phyloP scores from a whole-genome alignment of 2,329 filamentous ascomycete genomes.

The Magnaporthiopsis poae region DNA sequence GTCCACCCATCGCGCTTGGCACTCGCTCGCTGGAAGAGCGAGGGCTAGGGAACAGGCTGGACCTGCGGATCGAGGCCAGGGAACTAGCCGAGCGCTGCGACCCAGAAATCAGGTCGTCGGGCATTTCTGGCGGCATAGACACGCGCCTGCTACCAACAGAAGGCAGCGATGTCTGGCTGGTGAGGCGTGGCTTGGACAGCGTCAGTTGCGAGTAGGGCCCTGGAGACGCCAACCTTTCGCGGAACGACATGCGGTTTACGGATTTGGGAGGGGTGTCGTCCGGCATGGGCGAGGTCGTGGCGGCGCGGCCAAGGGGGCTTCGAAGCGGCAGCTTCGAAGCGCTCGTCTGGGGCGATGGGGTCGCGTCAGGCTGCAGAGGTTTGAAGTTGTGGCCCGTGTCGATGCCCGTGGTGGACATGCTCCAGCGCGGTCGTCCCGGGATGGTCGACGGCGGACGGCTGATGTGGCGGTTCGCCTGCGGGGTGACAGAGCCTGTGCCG shows the following conservation, averaged over 20 bases:
- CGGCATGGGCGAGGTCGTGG: conserved; percentile 38
- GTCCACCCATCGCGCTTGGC: not conserved
- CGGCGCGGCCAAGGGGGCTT: conserved; percentile 35
- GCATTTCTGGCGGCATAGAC: conserved; percentile 39
- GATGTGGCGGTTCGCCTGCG: conserved; percentile 30
- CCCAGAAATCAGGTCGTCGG: conserved; percentile 15
- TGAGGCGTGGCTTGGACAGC: conserved; percentile 34
- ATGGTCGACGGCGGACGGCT: conserved; percentile 36
- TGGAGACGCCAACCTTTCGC: conserved; percentile 41
- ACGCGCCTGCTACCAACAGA: conserved; percentile 36
- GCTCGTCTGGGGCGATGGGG: conserved; percentile 41
- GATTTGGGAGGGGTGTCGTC: conserved; percentile 36
- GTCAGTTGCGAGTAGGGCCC: conserved; percentile 38
- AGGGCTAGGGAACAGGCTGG: conserved; percentile 44
- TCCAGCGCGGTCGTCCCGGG: conserved; percentile 62
- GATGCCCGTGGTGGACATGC: conserved; percentile 53
- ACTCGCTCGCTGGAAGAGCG: conserved; percentile 19
- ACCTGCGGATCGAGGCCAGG: conserved; percentile 38
- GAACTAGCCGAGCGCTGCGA: conserved; percentile 46
- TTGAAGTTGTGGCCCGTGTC: conserved; percentile 61
- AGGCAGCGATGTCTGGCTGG: conserved; percentile 34
- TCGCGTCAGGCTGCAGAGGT: conserved; percentile 50
- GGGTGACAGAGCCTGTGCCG: conserved; percentile 35
- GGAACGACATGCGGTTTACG: conserved; percentile 40
- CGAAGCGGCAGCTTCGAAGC: conserved; percentile 43